A percentile compares a stretch with the other conserved stretches of the same genome.
Conservation (phyloP, 2,329 filamentous ascomycete species). For the Colletotrichum sp. region DNA sequence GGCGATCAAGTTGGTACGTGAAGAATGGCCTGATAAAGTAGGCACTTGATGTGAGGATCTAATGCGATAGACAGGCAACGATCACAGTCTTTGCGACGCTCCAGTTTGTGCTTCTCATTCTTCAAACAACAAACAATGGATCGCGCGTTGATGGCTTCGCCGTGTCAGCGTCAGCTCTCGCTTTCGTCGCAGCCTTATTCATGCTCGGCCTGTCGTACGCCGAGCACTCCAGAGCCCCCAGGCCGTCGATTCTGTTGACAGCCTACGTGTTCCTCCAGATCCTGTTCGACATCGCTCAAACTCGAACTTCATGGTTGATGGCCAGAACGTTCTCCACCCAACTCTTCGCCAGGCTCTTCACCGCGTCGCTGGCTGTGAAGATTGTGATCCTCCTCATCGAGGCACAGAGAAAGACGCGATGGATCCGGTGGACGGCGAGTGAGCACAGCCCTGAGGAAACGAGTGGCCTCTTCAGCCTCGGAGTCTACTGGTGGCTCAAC, state of each 20-base stretch:
- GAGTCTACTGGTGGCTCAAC: slow-evolving; percentile 39
- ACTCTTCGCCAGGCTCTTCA: slow-evolving; percentile 37
- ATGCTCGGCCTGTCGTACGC: slow-evolving; percentile 33
- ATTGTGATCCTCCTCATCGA: slow-evolving; percentile 41
- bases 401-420: slow-evolving; percentile 40
- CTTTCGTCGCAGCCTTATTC: slow-evolving; percentile 30
- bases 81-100: slow-evolving; percentile 30
- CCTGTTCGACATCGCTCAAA: slow-evolving; percentile 47
- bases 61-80: slow-evolving; percentile 6
- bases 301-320: slow-evolving; percentile 47
- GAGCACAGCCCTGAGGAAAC: slow-evolving; percentile 44
- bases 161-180: slow-evolving; percentile 32
- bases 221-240: slow-evolving; percentile 34
- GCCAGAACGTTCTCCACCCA: slow-evolving; percentile 12
- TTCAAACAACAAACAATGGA: slow-evolving; percentile 27
- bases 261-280: slow-evolving; percentile 46
- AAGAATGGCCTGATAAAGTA: accelerated
- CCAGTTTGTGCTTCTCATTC: slow-evolving; percentile 35
- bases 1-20: slow-evolving; percentile 25
- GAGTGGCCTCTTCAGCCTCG: slow-evolving; percentile 35
- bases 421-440: slow-evolving; percentile 40
- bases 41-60: background rate
- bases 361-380: slow-evolving; percentile 39
- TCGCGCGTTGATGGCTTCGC: slow-evolving; percentile 27
- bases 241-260: slow-evolving; percentile 48